Base-by-base conservation (phyloP, 2,329 filamentous ascomycete species). In the Madurella fahalii region DNA sequence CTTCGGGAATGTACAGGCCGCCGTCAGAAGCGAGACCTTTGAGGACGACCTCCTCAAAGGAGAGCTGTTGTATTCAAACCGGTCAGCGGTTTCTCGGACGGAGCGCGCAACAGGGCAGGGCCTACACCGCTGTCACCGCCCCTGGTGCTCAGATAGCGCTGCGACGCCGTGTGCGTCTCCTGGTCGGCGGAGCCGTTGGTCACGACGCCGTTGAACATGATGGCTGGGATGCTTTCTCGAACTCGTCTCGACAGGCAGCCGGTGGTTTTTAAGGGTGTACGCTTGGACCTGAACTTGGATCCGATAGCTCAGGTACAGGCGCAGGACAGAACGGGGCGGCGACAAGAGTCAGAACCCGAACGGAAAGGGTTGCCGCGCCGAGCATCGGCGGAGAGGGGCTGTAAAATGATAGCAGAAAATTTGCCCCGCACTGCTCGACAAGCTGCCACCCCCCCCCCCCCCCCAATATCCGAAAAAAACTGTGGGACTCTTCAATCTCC, bases 21-120 rank as follows among this genome's bases (percentile, higher is more conserved):
- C 90, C 90, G 67, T 96, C 92, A 44, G 82, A 78, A 55, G 90
- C 91, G 54, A 96, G 84, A 43, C 91, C 91, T 72, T 95, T 95
- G 61, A 96, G 79, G 40, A 96, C 90, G 45, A 91, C 91, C 51
- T 91, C 85, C 72, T 96, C 92, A 70, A 96, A 96, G 50, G 90
- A 92, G 63, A 95, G 80, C 87, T 92, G 44, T 34, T 13, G 40
- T 20, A 37, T 44, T 31, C 16, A 47, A 1, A 50, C n/a, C 34
- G 4, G 20, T 57, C 44, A 61, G 55, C 46, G 39, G 53, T 30
- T 34, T 40, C n/a, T 13, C 5, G 16, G 15, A 11, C 18, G 16
- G 9, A 3, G 16, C 12, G 16, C 4, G 17, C 9, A 18, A n/a
- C 17, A 41, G 37, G 48, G 50, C 72, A 56, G 41, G 31, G 41